Evolutionary conservation across 2,329 filamentous ascomycete species (phyloP), one percentile per base, ranked within the genome.

Genomic region (Phymatotrichopsis omnivora): DNA sequence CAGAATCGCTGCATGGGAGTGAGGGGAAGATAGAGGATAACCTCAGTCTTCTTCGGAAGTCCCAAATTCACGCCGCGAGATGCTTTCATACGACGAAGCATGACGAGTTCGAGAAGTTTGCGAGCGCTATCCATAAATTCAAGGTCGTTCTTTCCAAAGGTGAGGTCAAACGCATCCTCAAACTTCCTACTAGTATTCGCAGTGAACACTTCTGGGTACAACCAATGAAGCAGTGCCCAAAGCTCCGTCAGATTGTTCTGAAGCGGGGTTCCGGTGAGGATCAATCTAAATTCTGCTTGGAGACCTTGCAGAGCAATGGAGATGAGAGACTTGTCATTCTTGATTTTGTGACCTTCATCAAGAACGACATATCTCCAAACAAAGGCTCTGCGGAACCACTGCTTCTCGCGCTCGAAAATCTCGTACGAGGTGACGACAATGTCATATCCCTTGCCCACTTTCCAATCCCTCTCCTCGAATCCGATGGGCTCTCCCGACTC

Each of bases 221-320:
- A 63, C 70, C 71, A 77, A 38, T 73, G 69, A 0, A 76, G 61
- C 1, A 77, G 60, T 0, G 71, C 68, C 74, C 74, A 77, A 48
- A 76, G 63, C 56, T 77, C 74, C 2, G 63, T 61, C 0, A 78
- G 60, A 42, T 78, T 72, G 49, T 77, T 78, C 48, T 77, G 74
- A 0, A 77, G 62, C 0, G 74, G 74, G 0, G 74, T 78, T 2
- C 68, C 62, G 4, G 60, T 63, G 6, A 64, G 45, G 11, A 63
- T 60, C 7, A 64, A 51, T 8, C 62, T 57, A 39, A 61, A 63
- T 39, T 64, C 62, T 2, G 62, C 60, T 28, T 58, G 55, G 14
- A 64, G 34, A 1, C 61, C 60, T 36, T 63, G 61, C 16, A 62
- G 48, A 10, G 60, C 58, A 35, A 52, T 57, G 3, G 60, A 60